These are phyloP conservation scores for Trichoderma koningiopsis DNA, from an alignment of 2,329 filamentous ascomycete genomes.

Conservation along the genomic window DNA sequence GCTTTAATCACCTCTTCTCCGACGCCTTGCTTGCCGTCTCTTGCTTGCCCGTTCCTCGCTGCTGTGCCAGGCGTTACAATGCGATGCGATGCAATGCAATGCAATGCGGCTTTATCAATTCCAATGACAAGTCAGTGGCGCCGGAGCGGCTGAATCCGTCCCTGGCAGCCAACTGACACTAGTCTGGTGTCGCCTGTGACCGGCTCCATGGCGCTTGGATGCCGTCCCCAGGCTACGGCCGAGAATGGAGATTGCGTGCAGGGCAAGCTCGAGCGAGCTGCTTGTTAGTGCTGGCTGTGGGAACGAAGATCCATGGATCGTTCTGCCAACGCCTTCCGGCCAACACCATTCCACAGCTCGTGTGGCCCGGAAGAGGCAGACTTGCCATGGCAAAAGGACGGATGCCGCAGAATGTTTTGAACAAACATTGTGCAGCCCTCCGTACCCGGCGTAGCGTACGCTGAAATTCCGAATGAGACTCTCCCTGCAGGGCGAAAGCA, in stretches of 20 bases:
- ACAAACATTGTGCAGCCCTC: background rate
- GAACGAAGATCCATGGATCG: conserved; percentile 6
- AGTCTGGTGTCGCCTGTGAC: conserved; percentile 12
- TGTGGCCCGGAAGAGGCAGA: background rate
- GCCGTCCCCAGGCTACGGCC: conserved; percentile 13
- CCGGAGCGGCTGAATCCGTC: conserved; percentile 21
- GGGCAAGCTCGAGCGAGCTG: conserved; percentile 1
- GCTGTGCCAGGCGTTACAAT: background rate
- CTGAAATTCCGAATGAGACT: background rate
- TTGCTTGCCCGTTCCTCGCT: background rate
- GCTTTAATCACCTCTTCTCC: background rate
- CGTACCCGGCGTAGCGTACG: background rate
- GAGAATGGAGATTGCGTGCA: conserved; percentile 10
- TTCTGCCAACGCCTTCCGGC: background rate
- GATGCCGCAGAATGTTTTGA: background rate
- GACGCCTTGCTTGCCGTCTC: background rate
- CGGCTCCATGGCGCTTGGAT: conserved; percentile 14
- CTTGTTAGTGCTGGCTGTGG: background rate
- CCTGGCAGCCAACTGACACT: conserved; percentile 16
- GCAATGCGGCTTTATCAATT: conserved; percentile 15
- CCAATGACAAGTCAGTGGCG: conserved; percentile 24
- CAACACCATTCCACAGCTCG: background rate
- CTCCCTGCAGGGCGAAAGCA: conserved; percentile 17
- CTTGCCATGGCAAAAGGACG: background rate
- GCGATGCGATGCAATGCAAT: conserved; percentile 19